Conservation (phyloP, 1,284 basidiomycete species). For the Hemileia vastatrix region DNA sequence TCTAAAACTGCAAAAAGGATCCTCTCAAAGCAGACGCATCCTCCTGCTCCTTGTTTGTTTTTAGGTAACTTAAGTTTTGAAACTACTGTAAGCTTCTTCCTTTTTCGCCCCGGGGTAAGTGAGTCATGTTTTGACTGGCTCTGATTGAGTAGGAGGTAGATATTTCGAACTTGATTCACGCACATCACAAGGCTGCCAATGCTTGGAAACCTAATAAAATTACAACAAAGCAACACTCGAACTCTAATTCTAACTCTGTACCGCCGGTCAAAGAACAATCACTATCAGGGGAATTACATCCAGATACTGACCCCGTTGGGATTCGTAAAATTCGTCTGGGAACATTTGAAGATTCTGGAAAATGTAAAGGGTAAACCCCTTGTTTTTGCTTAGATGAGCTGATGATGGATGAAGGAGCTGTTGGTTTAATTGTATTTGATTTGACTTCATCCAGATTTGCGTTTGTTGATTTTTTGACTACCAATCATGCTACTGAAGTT, state of each 20-base stretch:
- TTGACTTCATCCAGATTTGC: conserved; percentile 58
- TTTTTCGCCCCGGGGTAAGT: no score
- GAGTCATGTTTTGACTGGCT: background rate
- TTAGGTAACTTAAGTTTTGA: conserved; percentile 82
- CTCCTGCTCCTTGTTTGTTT: conserved; percentile 72
- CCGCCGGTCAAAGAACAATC: background rate
- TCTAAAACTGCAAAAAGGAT: conserved; percentile 75
- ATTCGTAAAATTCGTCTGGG: conserved; percentile 84
- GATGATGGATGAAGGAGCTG: background rate
- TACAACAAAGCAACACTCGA: conserved; percentile 57
- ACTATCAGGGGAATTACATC: background rate
- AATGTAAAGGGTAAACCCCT: conserved; percentile 76
- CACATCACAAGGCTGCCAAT: conserved; percentile 52
- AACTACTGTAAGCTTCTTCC: conserved; percentile 48
- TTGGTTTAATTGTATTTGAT: background rate
- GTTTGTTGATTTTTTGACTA: conserved; percentile 79
- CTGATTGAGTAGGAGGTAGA: conserved; percentile 69
- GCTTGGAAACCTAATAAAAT: conserved; percentile 55
- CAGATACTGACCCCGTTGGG: conserved; percentile 48
- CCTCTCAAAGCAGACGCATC: conserved; percentile 67
- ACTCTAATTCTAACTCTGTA: background rate
- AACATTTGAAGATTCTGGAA: conserved; percentile 85
- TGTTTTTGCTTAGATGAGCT: background rate
- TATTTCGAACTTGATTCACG: conserved; percentile 57
- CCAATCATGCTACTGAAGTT: conserved; percentile 67